A percentile compares a stretch with the other conserved stretches of the same genome.
Conservation (phyloP, 2,329 filamentous ascomycete species). For the Neospermospora avenae region DNA sequence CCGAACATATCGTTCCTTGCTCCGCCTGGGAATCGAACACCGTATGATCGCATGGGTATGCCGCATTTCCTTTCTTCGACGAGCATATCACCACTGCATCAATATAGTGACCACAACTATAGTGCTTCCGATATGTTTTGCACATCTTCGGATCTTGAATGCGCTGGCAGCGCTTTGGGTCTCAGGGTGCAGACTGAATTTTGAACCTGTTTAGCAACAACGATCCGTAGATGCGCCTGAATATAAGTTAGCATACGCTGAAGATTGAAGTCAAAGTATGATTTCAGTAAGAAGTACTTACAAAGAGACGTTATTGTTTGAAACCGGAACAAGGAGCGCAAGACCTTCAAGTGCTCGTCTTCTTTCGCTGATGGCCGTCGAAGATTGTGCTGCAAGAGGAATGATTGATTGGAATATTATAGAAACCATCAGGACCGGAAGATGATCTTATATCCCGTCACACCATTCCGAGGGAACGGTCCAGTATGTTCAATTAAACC, state of each 20-base stretch:
- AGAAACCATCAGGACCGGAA: constrained; percentile 26
- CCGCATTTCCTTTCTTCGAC: background rate
- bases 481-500: constrained; percentile 30
- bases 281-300: background rate
- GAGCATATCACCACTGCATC: background rate
- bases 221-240: background rate
- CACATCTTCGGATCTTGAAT: background rate
- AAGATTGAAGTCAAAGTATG: background rate
- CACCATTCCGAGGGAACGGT: constrained; percentile 34
- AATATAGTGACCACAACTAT: background rate
- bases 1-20: background rate
- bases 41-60: background rate
- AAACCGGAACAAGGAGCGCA: background rate
- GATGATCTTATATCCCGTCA: constrained; percentile 33
- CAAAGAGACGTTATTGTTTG: background rate
- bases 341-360: background rate
- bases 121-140: background rate
- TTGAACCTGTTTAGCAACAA: background rate
- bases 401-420: background rate
- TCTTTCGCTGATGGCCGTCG: background rate
- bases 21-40: background rate
- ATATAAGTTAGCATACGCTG: background rate
- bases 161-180: background rate
- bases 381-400: background rate
- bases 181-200: background rate